A percentile compares a stretch with the other conserved stretches of the same genome.
Evolutionary conservation across 768 basidiomycete genomes (phyloP).

Genomic region (Kondoa malvinella): DNA sequence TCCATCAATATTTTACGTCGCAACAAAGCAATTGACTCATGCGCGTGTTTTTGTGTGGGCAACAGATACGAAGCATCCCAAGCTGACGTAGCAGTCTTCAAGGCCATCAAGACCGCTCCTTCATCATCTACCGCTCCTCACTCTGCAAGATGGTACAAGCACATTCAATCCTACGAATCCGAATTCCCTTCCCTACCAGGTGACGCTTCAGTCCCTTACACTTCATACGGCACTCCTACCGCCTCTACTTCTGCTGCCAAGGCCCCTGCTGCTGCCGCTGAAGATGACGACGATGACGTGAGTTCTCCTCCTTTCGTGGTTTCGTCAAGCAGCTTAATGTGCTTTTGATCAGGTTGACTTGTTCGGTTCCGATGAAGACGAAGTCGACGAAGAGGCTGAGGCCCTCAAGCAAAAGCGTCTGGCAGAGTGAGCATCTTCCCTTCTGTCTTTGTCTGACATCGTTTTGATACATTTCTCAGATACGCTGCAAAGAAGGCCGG

Average conservation of each 20-base stretch:
- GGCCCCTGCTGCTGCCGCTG: conserved; percentile 34
- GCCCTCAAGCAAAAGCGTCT: conserved; percentile 78
- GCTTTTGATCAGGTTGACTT: conserved; percentile 47
- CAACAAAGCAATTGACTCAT: neutral
- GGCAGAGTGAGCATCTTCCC: too few relatives aligned
- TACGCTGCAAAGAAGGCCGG: conserved; percentile 85
- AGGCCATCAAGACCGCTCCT: conserved; percentile 52
- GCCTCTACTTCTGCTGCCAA: conserved; percentile 39
- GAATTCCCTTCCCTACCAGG: conserved; percentile 68
- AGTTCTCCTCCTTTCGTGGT: too few relatives aligned
- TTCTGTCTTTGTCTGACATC: too few relatives aligned
- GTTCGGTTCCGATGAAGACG: conserved; percentile 69
- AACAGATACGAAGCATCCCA: conserved; percentile 76
- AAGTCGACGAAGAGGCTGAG: conserved; percentile 70
- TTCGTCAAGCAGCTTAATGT: conserved; percentile 27
- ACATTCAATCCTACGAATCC: conserved; percentile 68
- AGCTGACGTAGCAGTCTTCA: conserved; percentile 84
- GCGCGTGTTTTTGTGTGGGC: conserved; percentile 13
- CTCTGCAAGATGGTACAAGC: conserved; percentile 78
- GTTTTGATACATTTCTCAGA: too few relatives aligned
- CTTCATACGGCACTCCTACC: conserved; percentile 47
- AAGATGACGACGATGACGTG: conserved; percentile 54
- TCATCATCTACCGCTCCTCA: conserved; percentile 50
- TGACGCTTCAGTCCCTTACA: conserved; percentile 62
- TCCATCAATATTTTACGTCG: neutral